These are phyloP conservation scores for Paecilomyces formosus DNA, from an alignment of 2,329 filamentous ascomycete species.

Conservation along the genomic window DNA sequence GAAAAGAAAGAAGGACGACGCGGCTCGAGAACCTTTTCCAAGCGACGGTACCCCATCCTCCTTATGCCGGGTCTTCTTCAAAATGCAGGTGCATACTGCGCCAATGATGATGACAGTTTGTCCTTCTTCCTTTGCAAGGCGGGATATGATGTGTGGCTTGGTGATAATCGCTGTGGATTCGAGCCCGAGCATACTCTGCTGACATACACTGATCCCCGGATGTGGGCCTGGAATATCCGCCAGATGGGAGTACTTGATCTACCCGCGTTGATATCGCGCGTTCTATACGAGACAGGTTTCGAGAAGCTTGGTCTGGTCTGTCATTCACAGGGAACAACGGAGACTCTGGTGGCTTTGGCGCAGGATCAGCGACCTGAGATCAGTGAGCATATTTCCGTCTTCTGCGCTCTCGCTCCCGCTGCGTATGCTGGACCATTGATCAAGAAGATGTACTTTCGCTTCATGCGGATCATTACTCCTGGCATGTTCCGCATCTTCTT, in stretches of 20 bases:
- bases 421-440: conserved; percentile 84
- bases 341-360: conserved; percentile 79
- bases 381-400: conserved; percentile 74
- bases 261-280: conserved; percentile 69
- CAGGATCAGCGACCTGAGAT: conserved; percentile 85
- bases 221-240: conserved; percentile 96
- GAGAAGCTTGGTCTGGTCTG: conserved; percentile 73
- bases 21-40: conserved; percentile 9
- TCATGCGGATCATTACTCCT: conserved; percentile 75
- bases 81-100: conserved; percentile 79
- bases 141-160: conserved; percentile 91
- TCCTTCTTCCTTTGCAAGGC: conserved; percentile 90
- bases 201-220: conserved; percentile 67
- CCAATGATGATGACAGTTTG: conserved; percentile 80
- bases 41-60: conserved; percentile 62
- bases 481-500: conserved; percentile 73
- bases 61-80: conserved; percentile 86
- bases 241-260: conserved; percentile 91
- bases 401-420: conserved; percentile 84
- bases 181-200: conserved; percentile 67
- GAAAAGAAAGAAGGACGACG: conserved; percentile 19
- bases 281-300: conserved; percentile 76
- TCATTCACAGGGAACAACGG: conserved; percentile 86
- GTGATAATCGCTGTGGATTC: conserved; percentile 87
- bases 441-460: conserved; percentile 81